These are phyloP conservation scores for Phytophthora fragariae DNA, from an alignment of 352 stramenopile genomes.

Conservation along the genomic window DNA sequence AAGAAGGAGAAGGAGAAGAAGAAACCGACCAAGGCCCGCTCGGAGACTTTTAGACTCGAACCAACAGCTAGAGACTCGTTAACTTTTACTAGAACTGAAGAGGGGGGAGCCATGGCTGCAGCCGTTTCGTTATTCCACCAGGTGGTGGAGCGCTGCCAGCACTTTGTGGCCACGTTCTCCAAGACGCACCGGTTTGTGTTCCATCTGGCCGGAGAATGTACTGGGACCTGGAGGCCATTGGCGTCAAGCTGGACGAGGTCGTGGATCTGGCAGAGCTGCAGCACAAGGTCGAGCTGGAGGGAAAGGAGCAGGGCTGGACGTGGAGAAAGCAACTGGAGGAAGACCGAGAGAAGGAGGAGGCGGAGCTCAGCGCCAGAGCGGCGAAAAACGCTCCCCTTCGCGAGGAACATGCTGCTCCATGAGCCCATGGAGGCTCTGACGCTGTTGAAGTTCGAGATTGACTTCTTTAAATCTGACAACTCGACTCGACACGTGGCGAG, in stretches of 20 bases:
- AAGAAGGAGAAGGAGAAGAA: not conserved
- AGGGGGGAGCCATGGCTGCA: not conserved
- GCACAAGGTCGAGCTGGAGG: not conserved
- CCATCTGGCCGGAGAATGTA: constrained; percentile 36
- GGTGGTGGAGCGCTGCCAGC: not conserved
- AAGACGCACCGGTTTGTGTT: constrained; percentile 30
- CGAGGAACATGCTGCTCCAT: constrained; percentile 27
- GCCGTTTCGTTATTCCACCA: constrained; percentile 9
- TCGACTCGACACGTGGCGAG: constrained; percentile 18
- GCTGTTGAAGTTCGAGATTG: constrained; percentile 35
- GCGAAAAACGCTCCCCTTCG: constrained; percentile 27
- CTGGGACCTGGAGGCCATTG: constrained; percentile 15
- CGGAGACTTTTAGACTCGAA: constrained; percentile 2
- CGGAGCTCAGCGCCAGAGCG: constrained; percentile 6
- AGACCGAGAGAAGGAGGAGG: constrained; percentile 25
- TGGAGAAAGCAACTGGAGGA: constrained; percentile 18
- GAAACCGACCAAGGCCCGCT: constrained; percentile 5
- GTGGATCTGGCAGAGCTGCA: constrained; percentile 8
- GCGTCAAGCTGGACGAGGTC: constrained; percentile 14
- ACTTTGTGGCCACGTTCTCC: constrained; percentile 24
- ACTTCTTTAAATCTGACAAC: constrained; percentile 23
- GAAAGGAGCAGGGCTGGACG: not conserved
- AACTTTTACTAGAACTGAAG: not conserved
- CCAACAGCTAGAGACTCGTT: not conserved
- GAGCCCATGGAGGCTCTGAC: constrained; percentile 36